These are phyloP conservation scores for Coniferiporia sulphurascens DNA, from an alignment of 1,284 basidiomycete genomes.

Conservation along the genomic window DNA sequence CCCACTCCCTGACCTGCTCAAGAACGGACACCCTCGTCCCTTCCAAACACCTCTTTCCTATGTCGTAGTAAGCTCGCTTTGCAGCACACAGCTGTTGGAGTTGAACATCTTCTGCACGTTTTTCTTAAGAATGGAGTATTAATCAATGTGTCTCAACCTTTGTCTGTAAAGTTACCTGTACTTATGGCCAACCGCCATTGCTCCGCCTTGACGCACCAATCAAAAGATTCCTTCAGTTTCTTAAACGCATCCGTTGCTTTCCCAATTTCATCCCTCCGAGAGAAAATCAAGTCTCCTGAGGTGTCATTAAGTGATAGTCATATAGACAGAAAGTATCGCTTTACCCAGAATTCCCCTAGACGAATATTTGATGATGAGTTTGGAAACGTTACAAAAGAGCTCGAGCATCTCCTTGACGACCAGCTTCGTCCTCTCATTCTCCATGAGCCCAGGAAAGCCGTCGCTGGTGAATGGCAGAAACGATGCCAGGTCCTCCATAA, in stretches of 20 bases:
- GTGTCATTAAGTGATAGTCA: background rate
- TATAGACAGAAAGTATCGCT: fast-evolving
- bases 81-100: background rate
- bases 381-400: background rate
- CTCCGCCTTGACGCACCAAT: constrained; percentile 1
- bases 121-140: too few species aligned
- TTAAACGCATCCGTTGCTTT: background rate
- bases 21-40: background rate
- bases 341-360: background rate
- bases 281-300: background rate
- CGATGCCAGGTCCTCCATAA: background rate
- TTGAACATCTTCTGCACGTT: too few species aligned
- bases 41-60: background rate
- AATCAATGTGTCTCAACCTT: too few species aligned
- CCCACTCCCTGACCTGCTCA: background rate
- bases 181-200: background rate
- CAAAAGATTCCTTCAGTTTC: background rate
- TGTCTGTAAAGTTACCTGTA: background rate
- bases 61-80: background rate
- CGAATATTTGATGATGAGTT: background rate
- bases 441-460: background rate
- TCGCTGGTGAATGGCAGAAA: background rate
- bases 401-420: background rate
- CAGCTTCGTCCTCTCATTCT: background rate
- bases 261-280: background rate